A percentile compares a stretch with the other conserved stretches of the same genome.
Conservation (phyloP, 805 yeast genomes). For the Ogataea nakhonphanomensis region DNA sequence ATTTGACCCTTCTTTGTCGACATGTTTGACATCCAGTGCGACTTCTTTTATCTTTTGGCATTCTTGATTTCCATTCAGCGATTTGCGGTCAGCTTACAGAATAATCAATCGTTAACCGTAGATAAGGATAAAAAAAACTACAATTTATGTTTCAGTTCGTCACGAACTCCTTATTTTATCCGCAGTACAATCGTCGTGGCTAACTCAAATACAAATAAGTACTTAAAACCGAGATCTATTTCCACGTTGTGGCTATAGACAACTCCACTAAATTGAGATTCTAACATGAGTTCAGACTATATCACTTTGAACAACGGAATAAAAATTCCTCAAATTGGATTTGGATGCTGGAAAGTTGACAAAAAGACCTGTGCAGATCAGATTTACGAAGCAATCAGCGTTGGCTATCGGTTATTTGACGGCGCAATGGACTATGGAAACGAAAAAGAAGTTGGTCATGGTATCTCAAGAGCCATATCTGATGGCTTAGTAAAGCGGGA, state of each 20-base stretch:
- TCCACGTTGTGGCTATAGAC: no score
- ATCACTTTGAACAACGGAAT: conserved; percentile 32
- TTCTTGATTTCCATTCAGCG: background rate
- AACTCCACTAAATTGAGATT: no score
- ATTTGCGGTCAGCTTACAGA: no score
- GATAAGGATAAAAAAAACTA: no score
- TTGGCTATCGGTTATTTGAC: conserved; percentile 76
- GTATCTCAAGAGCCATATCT: conserved; percentile 49
- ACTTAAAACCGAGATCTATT: no score
- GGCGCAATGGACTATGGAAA: conserved; percentile 73
- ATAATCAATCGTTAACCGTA: no score
- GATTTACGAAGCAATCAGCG: conserved; percentile 76
- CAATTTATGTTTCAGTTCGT: no score
- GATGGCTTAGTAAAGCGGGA: conserved; percentile 73
- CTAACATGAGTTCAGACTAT: conserved; percentile 1
- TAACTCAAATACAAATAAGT: no score
- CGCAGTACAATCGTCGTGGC: no score
- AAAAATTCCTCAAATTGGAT: conserved; percentile 50
- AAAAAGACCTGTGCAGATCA: conserved; percentile 47
- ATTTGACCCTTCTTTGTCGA: conserved; percentile 48
- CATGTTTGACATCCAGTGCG: conserved; percentile 49
- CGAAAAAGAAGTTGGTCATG: conserved; percentile 67
- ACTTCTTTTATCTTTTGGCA: conserved; percentile 23
- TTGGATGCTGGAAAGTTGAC: conserved; percentile 57
- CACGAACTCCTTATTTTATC: no score